Percentiles rank a stretch among this genome's conserved stretches.
Evolutionary conservation across 2,329 filamentous ascomycete species (phyloP).

Genomic region (Ascochyta lentis): DNA sequence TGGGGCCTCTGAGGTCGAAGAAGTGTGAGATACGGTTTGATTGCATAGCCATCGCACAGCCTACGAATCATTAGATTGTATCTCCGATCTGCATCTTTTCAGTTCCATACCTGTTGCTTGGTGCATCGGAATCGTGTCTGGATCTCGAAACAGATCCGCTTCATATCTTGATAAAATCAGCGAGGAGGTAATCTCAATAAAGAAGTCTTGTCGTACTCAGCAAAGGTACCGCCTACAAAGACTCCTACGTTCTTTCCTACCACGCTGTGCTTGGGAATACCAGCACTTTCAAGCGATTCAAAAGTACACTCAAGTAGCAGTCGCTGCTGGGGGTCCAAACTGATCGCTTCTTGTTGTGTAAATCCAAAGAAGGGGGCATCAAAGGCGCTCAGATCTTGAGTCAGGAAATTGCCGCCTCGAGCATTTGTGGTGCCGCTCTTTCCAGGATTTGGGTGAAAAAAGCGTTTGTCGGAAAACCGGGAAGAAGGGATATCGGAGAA

Average conservation of each 20-base stretch:
- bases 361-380: constrained; percentile 44
- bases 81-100: neutral
- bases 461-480: constrained; percentile 48
- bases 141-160: constrained; percentile 30
- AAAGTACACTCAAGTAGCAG: constrained; percentile 44
- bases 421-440: constrained; percentile 48
- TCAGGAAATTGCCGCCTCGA: constrained; percentile 32
- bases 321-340: constrained; percentile 45
- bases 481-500: constrained; percentile 45
- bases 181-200: too few species aligned
- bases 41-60: constrained; percentile 34
- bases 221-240: constrained; percentile 32
- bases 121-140: constrained; percentile 35
- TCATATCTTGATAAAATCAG: constrained; percentile 12
- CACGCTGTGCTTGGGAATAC: constrained; percentile 35
- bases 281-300: constrained; percentile 52
- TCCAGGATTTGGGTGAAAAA: constrained; percentile 46
- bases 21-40: constrained; percentile 41
- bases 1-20: constrained; percentile 41
- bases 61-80: neutral
- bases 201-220: constrained; percentile 19
- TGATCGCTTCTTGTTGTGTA: constrained; percentile 33
- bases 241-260: constrained; percentile 38
- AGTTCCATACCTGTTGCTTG: constrained; percentile 26
- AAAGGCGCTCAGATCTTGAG: constrained; percentile 30